Base-by-base conservation (phyloP, 2,329 filamentous ascomycete genomes). In the Monosporascus sp. region DNA sequence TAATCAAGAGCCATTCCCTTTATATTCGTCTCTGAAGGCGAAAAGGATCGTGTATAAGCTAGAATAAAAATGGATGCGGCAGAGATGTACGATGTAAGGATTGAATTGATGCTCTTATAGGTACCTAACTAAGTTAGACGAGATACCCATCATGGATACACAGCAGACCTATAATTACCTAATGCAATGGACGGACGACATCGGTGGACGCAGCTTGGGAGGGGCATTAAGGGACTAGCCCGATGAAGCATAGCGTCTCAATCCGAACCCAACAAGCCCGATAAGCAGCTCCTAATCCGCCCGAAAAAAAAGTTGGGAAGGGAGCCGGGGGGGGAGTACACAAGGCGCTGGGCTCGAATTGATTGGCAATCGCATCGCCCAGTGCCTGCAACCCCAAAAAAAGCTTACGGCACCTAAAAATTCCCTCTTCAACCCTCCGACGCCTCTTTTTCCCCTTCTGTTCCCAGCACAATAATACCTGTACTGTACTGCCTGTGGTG, bases 321-420 rank as follows among this genome's bases (percentile, higher is more conserved):
- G 20, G 43, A 2, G 0, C 24, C 0, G 43, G 43, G 17, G 37
- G 1, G 18, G n/a, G 37, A 18, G n/a, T n/a, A n/a, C n/a, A n/a
- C 17, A 40, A 40, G 37, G 37, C 37, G 17, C n/a, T 43, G 18
- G 40, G 40, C 40, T 14, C 2, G 1, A 11, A 35, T 35, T 35
- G 31, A 35, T 35, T 35, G 31, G 31, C 31, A 35, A 35, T 35
- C 2, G 31, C 31, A 35, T 35, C 31, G 31, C 31, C 31, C 11
- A 14, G 18, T 18, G 40, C 43, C 43, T 46, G n/a, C 24, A 46
- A 26, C 57, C 58, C 54, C 55, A 15, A 61, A 61, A 61, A 61
- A 60, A 48, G 58, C 61, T 63, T 53, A 61, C 59, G 62, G 61
- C 22, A 60, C 53, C 55, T 48, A 59, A 65, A 65, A 61, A 62